These are phyloP conservation scores for Nicotiana obtusifolia DNA, from an alignment of 257 asterid genomes.

Conservation along the genomic window DNA sequence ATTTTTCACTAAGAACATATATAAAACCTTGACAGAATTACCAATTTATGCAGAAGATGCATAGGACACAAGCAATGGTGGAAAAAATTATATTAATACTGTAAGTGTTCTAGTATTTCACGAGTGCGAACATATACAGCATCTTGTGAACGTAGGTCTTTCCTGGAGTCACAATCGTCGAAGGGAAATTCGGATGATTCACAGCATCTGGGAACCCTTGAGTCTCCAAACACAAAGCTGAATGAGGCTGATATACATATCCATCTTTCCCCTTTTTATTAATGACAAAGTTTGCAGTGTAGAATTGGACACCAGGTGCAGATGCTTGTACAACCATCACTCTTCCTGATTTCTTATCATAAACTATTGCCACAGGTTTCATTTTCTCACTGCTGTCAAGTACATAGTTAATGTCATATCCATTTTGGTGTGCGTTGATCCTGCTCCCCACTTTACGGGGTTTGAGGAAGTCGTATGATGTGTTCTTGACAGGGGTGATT, in stretches of 20 bases:
- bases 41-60: background rate
- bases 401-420: constrained; percentile 70
- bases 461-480: constrained; percentile 60
- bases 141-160: background rate
- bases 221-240: constrained; percentile 46
- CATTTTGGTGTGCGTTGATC: constrained; percentile 37
- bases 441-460: constrained; percentile 40
- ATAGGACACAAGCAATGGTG: background rate
- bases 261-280: constrained; percentile 60
- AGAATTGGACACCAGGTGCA: constrained; percentile 65
- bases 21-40: background rate
- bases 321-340: constrained; percentile 47
- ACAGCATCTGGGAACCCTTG: constrained; percentile 42
- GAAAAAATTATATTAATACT: background rate
- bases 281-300: constrained; percentile 44
- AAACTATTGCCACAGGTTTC: constrained; percentile 45
- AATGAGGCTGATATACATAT: constrained; percentile 39
- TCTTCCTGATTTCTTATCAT: constrained; percentile 50
- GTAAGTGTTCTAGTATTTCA: background rate
- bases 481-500: constrained; percentile 32
- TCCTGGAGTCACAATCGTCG: constrained; percentile 24
- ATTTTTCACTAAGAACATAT: background rate
- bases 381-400: constrained; percentile 34
- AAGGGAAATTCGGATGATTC: constrained; percentile 68
- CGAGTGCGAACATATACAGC: constrained; percentile 4